phyloP scores from a whole-genome alignment of 2,329 filamentous ascomycete species.

The Mariannaea sp. region DNA sequence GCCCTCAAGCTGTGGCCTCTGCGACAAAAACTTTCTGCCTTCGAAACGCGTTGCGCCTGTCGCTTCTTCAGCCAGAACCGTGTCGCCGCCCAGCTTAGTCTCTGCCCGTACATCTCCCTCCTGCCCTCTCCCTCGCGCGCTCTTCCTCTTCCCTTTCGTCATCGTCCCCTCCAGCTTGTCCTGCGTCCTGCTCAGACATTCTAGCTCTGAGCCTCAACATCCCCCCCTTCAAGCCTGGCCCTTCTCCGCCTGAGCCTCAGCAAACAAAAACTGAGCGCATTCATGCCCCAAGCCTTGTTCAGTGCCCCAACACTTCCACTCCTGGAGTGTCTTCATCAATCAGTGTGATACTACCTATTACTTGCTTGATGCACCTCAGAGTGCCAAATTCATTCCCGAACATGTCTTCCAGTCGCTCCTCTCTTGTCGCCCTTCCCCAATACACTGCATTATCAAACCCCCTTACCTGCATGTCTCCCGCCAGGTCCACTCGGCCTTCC shows the following conservation, averaged over 20 bases:
- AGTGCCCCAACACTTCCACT: constrained; percentile 28
- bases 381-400: constrained; percentile 40
- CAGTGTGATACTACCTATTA: constrained; percentile 45
- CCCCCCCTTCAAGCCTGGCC: constrained; percentile 23
- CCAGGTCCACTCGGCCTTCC: constrained; percentile 50
- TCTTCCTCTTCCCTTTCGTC: not conserved
- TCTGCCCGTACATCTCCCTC: constrained; percentile 5
- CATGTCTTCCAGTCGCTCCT: constrained; percentile 37
- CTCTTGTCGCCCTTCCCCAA: constrained; percentile 40
- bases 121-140: not conserved
- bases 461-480: constrained; percentile 53
- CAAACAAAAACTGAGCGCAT: not conserved
- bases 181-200: not conserved
- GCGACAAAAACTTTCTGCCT: constrained; percentile 11
- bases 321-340: constrained; percentile 42
- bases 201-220: constrained; percentile 23
- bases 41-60: constrained; percentile 28
- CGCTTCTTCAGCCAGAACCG: constrained; percentile 21
- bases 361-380: constrained; percentile 42
- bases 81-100: constrained; percentile 20
- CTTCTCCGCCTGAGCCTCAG: constrained; percentile 15
- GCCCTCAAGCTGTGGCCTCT: not conserved
- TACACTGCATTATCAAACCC: constrained; percentile 45
- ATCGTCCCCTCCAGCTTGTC: not conserved
- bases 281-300: constrained; percentile 15